Conservation (phyloP, 2,329 filamentous ascomycete species). For the Fusarium protoensiforme region DNA sequence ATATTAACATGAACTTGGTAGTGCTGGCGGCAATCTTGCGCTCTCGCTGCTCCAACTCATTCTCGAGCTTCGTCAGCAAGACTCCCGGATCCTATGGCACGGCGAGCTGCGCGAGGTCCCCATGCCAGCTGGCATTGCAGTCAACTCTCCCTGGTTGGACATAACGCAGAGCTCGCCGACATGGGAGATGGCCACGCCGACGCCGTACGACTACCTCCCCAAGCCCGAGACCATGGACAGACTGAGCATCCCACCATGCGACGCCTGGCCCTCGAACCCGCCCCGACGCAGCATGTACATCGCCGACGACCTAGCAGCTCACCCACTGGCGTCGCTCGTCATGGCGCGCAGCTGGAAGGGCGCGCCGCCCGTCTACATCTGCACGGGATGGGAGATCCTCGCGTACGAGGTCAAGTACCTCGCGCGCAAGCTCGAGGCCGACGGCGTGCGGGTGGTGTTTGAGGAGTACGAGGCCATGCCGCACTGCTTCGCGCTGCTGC, state of each 20-base stretch:
- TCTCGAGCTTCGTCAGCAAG: slow-evolving; percentile 67
- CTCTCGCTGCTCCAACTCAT: slow-evolving; percentile 76
- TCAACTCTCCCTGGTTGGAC: slow-evolving; percentile 78
- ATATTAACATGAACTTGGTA: slow-evolving; percentile 45
- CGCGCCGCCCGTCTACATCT: slow-evolving; percentile 74
- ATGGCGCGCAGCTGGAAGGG: slow-evolving; percentile 69
- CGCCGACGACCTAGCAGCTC: slow-evolving; percentile 64
- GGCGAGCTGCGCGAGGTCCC: slow-evolving; percentile 68
- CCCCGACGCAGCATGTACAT: slow-evolving; percentile 66
- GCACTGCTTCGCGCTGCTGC: slow-evolving; percentile 74
- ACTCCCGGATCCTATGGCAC: slow-evolving; percentile 67
- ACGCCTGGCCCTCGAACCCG: slow-evolving; percentile 67
- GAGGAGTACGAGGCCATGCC: slow-evolving; percentile 86
- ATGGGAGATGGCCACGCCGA: slow-evolving; percentile 42
- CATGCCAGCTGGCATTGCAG: slow-evolving; percentile 72
- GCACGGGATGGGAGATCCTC: slow-evolving; percentile 77
- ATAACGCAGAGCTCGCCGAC: slow-evolving; percentile 65
- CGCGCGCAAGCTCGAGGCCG: slow-evolving; percentile 63
- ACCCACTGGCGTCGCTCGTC: slow-evolving; percentile 76
- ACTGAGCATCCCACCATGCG: slow-evolving; percentile 55
- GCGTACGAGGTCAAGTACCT: slow-evolving; percentile 74
- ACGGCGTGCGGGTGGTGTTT: slow-evolving; percentile 71
- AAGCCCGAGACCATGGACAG: slow-evolving; percentile 53
- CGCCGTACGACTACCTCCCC: slow-evolving; percentile 58
- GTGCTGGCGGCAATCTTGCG: slow-evolving; percentile 78